These are phyloP conservation scores for Stagonosporopsis vannaccii DNA, from an alignment of 2,329 filamentous ascomycete genomes.

Conservation along the genomic window DNA sequence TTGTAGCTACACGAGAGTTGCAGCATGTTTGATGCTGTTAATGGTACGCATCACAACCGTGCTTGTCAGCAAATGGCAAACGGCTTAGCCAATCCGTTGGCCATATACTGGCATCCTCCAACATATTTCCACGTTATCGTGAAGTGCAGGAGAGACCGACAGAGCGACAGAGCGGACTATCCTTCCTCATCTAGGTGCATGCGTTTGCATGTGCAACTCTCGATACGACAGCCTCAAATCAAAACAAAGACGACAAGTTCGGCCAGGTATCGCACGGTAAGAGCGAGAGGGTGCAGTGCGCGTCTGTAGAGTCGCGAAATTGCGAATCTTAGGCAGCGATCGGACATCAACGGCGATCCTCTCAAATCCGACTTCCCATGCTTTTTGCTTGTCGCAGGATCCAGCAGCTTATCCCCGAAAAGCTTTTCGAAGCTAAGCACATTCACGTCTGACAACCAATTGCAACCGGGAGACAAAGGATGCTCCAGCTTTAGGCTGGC, in stretches of 20 bases:
- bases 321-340: not conserved
- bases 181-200: not conserved
- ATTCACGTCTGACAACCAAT: not conserved
- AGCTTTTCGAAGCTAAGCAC: slow-evolving; percentile 1
- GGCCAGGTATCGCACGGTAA: not conserved
- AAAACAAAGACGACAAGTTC: not conserved
- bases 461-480: not conserved
- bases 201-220: not conserved
- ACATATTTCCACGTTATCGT: not conserved
- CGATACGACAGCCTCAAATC: not conserved
- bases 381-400: not conserved
- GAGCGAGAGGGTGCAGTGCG: not conserved
- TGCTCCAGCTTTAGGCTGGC: not conserved
- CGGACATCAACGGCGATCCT: slow-evolving; percentile 17
- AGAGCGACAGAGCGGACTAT: not conserved
- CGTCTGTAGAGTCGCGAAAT: not conserved
- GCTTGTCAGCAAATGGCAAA: not conserved
- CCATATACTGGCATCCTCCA: not conserved
- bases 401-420: slow-evolving; percentile 3
- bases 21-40: not conserved
- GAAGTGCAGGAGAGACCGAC: not conserved
- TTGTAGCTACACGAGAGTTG: not conserved
- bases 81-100: not conserved
- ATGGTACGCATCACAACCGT: not conserved
- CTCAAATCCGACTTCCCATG: slow-evolving; percentile 13